Percentiles rank a stretch among this genome's conserved stretches.
Evolutionary conservation across 2,329 filamentous ascomycete genomes (phyloP).

Genomic region (Sporothrix sp.): DNA sequence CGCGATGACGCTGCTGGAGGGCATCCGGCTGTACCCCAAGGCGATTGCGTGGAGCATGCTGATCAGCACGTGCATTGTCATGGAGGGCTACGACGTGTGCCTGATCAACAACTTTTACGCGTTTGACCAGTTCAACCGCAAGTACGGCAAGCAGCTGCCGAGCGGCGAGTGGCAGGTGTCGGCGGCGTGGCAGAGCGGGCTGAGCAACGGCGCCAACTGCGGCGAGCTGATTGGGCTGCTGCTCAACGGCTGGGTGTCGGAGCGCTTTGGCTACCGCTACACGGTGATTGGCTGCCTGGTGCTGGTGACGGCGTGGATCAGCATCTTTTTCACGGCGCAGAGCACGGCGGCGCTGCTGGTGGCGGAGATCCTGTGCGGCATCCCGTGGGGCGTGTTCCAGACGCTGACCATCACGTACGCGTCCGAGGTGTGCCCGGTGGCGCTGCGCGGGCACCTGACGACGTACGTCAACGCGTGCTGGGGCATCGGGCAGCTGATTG

Average conservation of each 20-base stretch:
- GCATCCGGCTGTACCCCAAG: constrained; percentile 75
- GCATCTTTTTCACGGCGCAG: constrained; percentile 56
- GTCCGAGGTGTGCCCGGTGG: constrained; percentile 62
- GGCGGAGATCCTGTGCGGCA: constrained; percentile 53
- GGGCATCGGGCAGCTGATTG: constrained; percentile 65
- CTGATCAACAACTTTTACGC: constrained; percentile 68
- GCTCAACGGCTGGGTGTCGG: constrained; percentile 55
- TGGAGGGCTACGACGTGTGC: constrained; percentile 83
- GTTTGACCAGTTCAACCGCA: constrained; percentile 42
- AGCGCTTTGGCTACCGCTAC: constrained; percentile 58
- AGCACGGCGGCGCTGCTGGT: constrained; percentile 49
- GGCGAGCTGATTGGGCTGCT: constrained; percentile 59
- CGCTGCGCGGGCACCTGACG: constrained; percentile 60
- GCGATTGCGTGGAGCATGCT: constrained; percentile 74
- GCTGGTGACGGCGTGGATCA: constrained; percentile 46
- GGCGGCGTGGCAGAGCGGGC: constrained; percentile 51
- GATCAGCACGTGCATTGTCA: constrained; percentile 83
- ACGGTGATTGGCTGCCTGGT: constrained; percentile 51
- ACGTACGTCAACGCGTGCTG: constrained; percentile 72
- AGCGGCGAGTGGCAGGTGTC: constrained; percentile 45
- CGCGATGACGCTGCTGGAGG: constrained; percentile 63
- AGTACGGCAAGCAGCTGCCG: constrained; percentile 41
- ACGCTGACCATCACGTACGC: constrained; percentile 51
- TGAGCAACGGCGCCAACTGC: constrained; percentile 44
- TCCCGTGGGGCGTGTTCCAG: constrained; percentile 34